Evolutionary conservation across 805 yeast genomes (phyloP), one percentile per base, ranked within the genome.

Genomic region (Saccharomyces paradoxus): DNA sequence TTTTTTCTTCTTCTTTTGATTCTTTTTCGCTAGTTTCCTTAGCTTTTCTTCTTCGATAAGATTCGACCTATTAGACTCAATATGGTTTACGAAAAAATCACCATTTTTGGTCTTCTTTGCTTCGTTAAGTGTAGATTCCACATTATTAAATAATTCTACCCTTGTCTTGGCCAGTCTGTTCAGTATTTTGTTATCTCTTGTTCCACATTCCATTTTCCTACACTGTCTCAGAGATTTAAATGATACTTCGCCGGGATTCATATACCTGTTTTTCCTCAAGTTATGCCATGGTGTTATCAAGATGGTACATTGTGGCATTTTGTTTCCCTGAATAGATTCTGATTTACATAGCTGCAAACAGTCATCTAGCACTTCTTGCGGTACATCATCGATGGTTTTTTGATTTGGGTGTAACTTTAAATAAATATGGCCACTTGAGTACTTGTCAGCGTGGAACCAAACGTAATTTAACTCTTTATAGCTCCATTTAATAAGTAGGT

Each of bases 401-500:
- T 79, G 83, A 24, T 76, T 79, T 2, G 66, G 64, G 2, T 76
- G 71, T 22, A 84, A 68, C 54, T 88, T 78, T 28, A 86, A 71
- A 62, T 88, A 88, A 9, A 88, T 77, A 65, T 88, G 96, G 0
- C 91, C 94, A 48, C 89, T 83, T 3, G 89, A 83, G 50, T 81
- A 74, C 59, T 83, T 84, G 60, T 86, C 91, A 7, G 85, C 89
- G 67, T 87, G 95, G 63, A 88, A 87, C 92, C 95, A 87, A 3
- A 86, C 71, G 30, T 63, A 61, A 31, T 64, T 61, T 65, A 86
- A 84, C 55, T 79, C 79, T 27, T 81, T 82, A 57, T 79, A 77
- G 0, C 91, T 87, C 60, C 81, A 78, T 64, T 81, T 82, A 54
- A 87, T 79, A 52, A 83, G 66, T 26, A 72, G 68, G 60, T 81